Conservation (phyloP, 2,329 filamentous ascomycete species). For the Orbilia blumenaviensis region DNA sequence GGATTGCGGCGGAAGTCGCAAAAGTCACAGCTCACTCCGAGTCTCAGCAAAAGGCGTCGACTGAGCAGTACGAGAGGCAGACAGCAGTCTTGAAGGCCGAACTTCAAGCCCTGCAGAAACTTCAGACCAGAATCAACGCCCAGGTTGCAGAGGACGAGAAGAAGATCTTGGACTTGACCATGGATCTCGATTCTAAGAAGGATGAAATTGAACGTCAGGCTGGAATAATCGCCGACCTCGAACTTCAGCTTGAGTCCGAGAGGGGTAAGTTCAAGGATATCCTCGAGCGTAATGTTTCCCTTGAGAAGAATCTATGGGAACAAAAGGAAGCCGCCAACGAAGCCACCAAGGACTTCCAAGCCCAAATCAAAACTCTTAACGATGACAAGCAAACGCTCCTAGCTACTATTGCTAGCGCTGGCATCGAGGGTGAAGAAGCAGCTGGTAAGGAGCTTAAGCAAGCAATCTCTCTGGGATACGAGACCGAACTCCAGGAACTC, state of each 20-base stretch:
- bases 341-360: slow-evolving; percentile 38
- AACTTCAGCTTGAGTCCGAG: slow-evolving; percentile 50
- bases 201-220: slow-evolving; percentile 44
- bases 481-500: slow-evolving; percentile 48
- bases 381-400: slow-evolving; percentile 47
- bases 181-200: slow-evolving; percentile 41
- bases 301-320: slow-evolving; percentile 50
- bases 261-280: slow-evolving; percentile 51
- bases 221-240: slow-evolving; percentile 45
- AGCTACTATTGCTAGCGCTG: slow-evolving; percentile 49
- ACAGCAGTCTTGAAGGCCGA: slow-evolving; percentile 42
- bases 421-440: slow-evolving; percentile 31
- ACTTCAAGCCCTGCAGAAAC: slow-evolving; percentile 47
- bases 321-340: slow-evolving; percentile 45
- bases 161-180: slow-evolving; percentile 32
- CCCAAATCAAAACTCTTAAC: slow-evolving; percentile 45
- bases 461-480: slow-evolving; percentile 39
- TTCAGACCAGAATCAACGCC: slow-evolving; percentile 41
- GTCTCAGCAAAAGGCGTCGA: slow-evolving; percentile 44
- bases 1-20: slow-evolving; percentile 45
- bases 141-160: slow-evolving; percentile 49
- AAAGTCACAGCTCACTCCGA: slow-evolving; percentile 48
- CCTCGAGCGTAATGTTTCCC: slow-evolving; percentile 48
- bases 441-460: slow-evolving; percentile 45
- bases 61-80: slow-evolving; percentile 40